Conservation (phyloP, 441 rosid species). For the Corymbia citriodora region DNA sequence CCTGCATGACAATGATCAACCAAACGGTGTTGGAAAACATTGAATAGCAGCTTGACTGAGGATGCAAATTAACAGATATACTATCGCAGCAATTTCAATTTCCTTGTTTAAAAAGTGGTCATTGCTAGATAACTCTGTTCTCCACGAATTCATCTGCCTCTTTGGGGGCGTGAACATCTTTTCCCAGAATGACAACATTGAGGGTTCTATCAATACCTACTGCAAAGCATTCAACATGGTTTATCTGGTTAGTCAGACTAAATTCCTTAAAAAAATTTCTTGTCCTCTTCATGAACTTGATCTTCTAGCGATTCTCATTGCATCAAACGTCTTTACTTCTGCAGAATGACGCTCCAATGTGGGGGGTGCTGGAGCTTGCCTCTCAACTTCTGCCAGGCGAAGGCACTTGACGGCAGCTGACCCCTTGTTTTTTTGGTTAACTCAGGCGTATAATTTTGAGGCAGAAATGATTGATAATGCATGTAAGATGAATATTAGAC, state of each 20-base stretch:
- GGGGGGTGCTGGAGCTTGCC: slow-evolving; percentile 61
- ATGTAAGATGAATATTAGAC: background rate
- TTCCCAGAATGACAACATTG: slow-evolving; percentile 68
- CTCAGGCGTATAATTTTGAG: background rate
- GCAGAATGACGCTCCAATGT: slow-evolving; percentile 78
- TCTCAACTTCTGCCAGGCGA: slow-evolving; percentile 41
- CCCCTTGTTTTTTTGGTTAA: background rate
- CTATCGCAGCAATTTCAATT: background rate
- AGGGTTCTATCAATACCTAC: slow-evolving; percentile 52
- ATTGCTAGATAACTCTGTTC: background rate
- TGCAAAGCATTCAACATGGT: slow-evolving; percentile 65
- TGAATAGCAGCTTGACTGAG: background rate
- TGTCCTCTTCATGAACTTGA: background rate
- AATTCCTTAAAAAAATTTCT: background rate
- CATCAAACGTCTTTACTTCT: background rate
- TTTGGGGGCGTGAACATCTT: background rate
- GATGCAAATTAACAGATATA: background rate
- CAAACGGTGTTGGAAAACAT: background rate
- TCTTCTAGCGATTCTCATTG: background rate
- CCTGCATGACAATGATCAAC: background rate
- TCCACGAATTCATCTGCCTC: background rate
- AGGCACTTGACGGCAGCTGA: slow-evolving; percentile 5
- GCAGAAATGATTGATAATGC: background rate
- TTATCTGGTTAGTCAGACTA: slow-evolving; percentile 47
- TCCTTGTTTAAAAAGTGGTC: background rate